Conservation (phyloP, 192 early-diverging fungal species). For the Mortierella antarctica region DNA sequence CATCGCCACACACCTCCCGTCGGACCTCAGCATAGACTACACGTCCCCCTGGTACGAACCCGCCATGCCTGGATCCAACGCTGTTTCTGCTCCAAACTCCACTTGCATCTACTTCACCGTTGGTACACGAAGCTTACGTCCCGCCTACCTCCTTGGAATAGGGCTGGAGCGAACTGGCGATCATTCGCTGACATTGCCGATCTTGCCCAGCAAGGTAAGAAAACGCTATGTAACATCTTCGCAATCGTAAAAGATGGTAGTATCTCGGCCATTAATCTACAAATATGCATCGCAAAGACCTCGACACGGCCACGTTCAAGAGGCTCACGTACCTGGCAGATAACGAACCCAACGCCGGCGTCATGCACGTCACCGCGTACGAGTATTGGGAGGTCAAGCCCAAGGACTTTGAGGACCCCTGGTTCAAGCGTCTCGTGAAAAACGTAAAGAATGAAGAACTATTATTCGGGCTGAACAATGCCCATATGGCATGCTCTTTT, state of each 20-base stretch:
- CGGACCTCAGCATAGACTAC: slow-evolving; percentile 61
- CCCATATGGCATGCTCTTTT: background rate
- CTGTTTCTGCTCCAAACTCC: background rate
- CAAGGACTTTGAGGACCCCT: slow-evolving; percentile 67
- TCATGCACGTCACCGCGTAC: slow-evolving; percentile 61
- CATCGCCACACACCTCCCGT: slow-evolving; percentile 66
- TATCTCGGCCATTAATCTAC: too few species aligned
- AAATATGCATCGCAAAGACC: slow-evolving; percentile 18
- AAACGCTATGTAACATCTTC: background rate
- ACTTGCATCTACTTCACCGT: background rate
- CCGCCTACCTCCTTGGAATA: background rate
- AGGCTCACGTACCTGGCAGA: slow-evolving; percentile 51
- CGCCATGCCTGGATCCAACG: too few species aligned
- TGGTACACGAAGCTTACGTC: too few species aligned
- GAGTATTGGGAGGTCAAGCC: slow-evolving; percentile 69
- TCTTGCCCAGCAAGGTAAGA: slow-evolving; percentile 55
- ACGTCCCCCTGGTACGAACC: slow-evolving; percentile 58
- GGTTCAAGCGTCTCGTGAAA: slow-evolving; percentile 65
- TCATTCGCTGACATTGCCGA: slow-evolving; percentile 57
- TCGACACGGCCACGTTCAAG: slow-evolving; percentile 51
- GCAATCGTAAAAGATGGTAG: too few species aligned
- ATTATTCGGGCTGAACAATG: too few species aligned
- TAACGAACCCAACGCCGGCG: slow-evolving; percentile 54
- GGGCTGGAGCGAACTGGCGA: slow-evolving; percentile 63
- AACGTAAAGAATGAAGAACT: slow-evolving; percentile 49